Evolutionary conservation across 1,139 yeast species (phyloP).

Genomic region (Arxiozyma bovina): DNA sequence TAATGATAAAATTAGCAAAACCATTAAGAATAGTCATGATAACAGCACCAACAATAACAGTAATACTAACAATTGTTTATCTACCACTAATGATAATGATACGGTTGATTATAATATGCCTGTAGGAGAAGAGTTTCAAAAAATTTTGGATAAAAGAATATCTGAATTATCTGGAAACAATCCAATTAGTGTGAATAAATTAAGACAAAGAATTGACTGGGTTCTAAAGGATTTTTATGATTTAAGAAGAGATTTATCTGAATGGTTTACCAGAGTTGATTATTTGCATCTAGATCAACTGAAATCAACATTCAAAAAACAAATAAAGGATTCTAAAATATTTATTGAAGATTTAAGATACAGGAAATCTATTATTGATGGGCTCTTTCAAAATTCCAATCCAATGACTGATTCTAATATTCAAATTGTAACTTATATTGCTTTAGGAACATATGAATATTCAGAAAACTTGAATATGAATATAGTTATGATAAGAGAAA

Average conservation of each 20-base stretch:
- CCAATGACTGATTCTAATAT: conserved; percentile 9
- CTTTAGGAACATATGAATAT: conserved; percentile 20
- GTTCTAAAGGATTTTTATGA: conserved; percentile 36
- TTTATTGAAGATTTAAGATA: conserved; percentile 16
- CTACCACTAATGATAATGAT: neutral
- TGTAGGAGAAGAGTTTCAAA: conserved; percentile 32
- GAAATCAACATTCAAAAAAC: conserved; percentile 15
- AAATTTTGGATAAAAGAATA: conserved; percentile 32
- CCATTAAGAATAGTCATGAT: neutral
- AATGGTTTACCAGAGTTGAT: conserved; percentile 58
- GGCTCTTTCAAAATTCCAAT: conserved; percentile 8
- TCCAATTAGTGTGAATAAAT: conserved; percentile 21
- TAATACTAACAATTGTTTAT: neutral
- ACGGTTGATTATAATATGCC: conserved; percentile 31
- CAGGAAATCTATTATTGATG: conserved; percentile 10
- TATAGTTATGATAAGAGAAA: conserved; percentile 16
- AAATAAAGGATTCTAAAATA: conserved; percentile 16
- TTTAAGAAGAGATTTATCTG: conserved; percentile 43
- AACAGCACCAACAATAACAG: neutral
- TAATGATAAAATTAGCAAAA: neutral
- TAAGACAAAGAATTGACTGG: conserved; percentile 40
- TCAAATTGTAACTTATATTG: conserved; percentile 20
- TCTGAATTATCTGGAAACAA: conserved; percentile 23
- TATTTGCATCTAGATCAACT: conserved; percentile 24
- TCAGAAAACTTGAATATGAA: conserved; percentile 14